Conservation (phyloP, 352 stramenopile genomes). For the Blastocystis sp. region DNA sequence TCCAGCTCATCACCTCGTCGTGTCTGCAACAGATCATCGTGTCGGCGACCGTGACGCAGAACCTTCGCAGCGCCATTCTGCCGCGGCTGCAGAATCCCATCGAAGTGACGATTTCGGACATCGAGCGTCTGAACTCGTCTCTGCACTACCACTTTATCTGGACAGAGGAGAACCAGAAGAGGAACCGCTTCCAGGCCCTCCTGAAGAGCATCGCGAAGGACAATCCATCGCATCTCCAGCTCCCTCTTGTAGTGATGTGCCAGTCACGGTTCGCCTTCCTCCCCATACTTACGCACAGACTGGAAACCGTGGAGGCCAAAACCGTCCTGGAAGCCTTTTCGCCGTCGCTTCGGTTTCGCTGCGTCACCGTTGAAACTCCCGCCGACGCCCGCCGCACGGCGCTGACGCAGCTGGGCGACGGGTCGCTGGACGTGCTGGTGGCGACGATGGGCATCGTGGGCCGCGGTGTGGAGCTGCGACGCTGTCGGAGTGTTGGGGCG, state of each 20-base stretch:
- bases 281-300: not conserved
- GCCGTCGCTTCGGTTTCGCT: not conserved
- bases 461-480: constrained; percentile 32
- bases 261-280: not conserved
- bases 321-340: not conserved
- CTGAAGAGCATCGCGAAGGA: constrained; percentile 18
- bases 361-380: constrained; percentile 45
- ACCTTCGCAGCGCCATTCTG: constrained; percentile 3
- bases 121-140: constrained; percentile 32
- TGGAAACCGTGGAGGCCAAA: constrained; percentile 30
- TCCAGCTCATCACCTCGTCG: not conserved
- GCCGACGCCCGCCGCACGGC: not conserved
- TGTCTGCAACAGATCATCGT: constrained; percentile 57
- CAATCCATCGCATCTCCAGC: not conserved
- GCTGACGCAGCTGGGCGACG: constrained; percentile 1
- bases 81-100: constrained; percentile 23
- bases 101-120: constrained; percentile 18
- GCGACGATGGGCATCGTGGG: constrained; percentile 44
- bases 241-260: constrained; percentile 44
- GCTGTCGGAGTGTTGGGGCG: not conserved
- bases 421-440: constrained; percentile 12
- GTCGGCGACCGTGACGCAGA: constrained; percentile 11
- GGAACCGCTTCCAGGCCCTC: constrained; percentile 5
- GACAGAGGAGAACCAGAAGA: constrained; percentile 58
- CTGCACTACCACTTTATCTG: constrained; percentile 30